Conservation (phyloP, 2,329 filamentous ascomycete genomes). For the Epichloe brachyelytri region DNA sequence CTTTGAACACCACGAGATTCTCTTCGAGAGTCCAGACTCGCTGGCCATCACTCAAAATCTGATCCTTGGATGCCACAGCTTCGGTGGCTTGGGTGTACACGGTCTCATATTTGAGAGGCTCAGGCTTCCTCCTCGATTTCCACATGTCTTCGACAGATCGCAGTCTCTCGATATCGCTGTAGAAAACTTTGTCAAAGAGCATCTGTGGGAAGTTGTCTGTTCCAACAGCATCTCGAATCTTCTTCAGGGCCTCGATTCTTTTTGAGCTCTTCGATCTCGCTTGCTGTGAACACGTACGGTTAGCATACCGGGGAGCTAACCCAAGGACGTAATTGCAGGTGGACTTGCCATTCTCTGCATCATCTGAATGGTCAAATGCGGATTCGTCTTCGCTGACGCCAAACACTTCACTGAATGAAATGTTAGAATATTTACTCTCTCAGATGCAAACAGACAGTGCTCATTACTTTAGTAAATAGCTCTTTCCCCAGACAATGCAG, state of each 20-base stretch:
- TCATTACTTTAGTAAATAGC: constrained; percentile 68
- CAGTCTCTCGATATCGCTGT: constrained; percentile 68
- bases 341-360: constrained; percentile 60
- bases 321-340: background rate
- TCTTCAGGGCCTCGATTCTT: constrained; percentile 71
- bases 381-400: constrained; percentile 81
- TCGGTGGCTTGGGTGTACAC: constrained; percentile 39
- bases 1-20: constrained; percentile 74
- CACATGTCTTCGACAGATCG: constrained; percentile 92
- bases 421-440: background rate
- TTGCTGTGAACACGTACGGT: constrained; percentile 23
- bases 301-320: background rate
- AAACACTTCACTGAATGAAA: constrained; percentile 54
- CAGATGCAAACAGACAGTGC: background rate
- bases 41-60: constrained; percentile 54
- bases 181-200: constrained; percentile 90
- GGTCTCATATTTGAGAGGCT: constrained; percentile 55
- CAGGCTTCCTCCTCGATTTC: constrained; percentile 67
- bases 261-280: constrained; percentile 78
- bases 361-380: constrained; percentile 64
- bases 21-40: constrained; percentile 69
- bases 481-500: constrained; percentile 98
- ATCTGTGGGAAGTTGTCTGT: constrained; percentile 62
- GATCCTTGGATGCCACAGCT: constrained; percentile 37
- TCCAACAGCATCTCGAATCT: constrained; percentile 70